These are phyloP conservation scores for Ganoderma boninense DNA, from an alignment of 1,284 basidiomycete species.

Conservation along the genomic window DNA sequence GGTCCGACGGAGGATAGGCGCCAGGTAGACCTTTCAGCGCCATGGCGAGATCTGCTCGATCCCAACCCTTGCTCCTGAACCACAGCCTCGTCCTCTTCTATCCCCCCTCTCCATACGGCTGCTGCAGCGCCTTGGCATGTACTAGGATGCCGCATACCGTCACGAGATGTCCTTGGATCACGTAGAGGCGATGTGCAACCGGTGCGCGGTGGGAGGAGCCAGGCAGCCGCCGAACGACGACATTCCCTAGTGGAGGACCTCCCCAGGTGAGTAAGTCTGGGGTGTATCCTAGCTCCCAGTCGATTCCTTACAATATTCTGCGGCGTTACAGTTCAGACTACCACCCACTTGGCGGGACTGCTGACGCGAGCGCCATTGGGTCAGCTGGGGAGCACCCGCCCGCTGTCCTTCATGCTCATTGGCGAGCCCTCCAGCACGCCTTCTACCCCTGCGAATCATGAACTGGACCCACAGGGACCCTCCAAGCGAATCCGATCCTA, in stretches of 20 bases:
- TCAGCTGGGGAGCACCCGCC: neutral
- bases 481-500: neutral
- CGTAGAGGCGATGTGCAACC: neutral
- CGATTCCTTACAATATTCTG: neutral
- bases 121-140: neutral
- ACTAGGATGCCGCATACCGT: neutral
- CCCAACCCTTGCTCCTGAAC: neutral
- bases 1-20: too few relatives aligned
- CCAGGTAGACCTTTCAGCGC: neutral
- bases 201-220: neutral
- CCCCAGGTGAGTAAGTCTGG: neutral
- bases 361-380: neutral
- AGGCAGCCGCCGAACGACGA: neutral
- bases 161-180: neutral
- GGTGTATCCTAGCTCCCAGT: neutral
- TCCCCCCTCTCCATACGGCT: neutral
- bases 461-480: conserved; percentile 4
- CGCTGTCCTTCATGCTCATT: neutral
- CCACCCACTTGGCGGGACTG: neutral
- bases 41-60: neutral
- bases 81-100: neutral
- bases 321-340: neutral
- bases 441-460: neutral
- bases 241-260: neutral
- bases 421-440: neutral